phyloP scores from a whole-genome alignment of 495 filamentous ascomycete genomes.

The Aspergillus kassunensis region DNA sequence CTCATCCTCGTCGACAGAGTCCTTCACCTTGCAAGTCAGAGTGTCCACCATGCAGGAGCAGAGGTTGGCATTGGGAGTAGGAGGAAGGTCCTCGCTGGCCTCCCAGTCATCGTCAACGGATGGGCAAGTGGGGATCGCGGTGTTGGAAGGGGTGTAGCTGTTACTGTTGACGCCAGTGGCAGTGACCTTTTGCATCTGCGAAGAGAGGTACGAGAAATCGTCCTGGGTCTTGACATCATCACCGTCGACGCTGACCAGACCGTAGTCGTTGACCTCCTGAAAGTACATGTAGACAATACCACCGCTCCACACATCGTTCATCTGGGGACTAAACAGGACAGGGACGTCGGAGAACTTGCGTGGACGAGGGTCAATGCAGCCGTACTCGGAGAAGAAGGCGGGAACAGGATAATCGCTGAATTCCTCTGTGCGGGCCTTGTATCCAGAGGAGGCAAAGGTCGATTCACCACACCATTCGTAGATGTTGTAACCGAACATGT shows the following conservation, averaged over 20 bases:
- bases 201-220: conserved; percentile 74
- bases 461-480: conserved; percentile 97
- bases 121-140: conserved; percentile 72
- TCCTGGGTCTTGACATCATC: conserved; percentile 53
- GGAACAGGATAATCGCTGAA: conserved; percentile 87
- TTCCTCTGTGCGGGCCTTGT: conserved; percentile 72
- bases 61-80: conserved; percentile 69
- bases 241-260: conserved; percentile 66
- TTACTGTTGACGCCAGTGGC: conserved; percentile 61
- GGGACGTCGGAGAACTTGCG: conserved; percentile 82
- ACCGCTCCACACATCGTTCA: conserved; percentile 85
- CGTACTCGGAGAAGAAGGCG: conserved; percentile 97
- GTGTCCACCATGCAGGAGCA: conserved; percentile 83
- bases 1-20: conserved; percentile 47
- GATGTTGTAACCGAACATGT: conserved; percentile 99
- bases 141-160: conserved; percentile 65
- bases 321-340: conserved; percentile 73
- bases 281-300: conserved; percentile 99
- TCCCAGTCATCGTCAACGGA: conserved; percentile 60
- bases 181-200: conserved; percentile 61
- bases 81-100: conserved; percentile 71
- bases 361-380: conserved; percentile 76
- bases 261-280: conserved; percentile 86
- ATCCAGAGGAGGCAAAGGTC: conserved; percentile 68
- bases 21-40: conserved; percentile 64